Percentiles rank a stretch among this genome's conserved stretches.
phyloP scores from a whole-genome alignment of 163 green algal genomes.

The Chloroidium sp. region DNA sequence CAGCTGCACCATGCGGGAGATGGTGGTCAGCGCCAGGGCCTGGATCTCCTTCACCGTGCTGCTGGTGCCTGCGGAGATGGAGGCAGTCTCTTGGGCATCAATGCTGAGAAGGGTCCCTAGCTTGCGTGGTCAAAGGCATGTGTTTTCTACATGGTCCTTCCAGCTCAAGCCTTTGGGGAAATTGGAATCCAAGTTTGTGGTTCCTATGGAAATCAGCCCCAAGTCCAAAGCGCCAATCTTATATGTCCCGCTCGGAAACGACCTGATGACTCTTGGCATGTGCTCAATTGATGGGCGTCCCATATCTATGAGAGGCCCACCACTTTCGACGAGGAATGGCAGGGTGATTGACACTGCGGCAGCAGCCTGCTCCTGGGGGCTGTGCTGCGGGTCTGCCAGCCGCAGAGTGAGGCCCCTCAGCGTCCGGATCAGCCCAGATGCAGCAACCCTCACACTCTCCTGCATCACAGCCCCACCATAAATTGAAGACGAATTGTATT shows the following conservation, averaged over 20 bases:
- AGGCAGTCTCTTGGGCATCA: background rate
- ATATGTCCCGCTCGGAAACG: no score
- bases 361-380: conserved; percentile 27
- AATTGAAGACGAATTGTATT: no score
- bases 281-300: no score
- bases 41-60: conserved; percentile 29
- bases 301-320: background rate
- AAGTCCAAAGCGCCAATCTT: no score
- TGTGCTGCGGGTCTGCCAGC: conserved; percentile 29
- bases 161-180: no score
- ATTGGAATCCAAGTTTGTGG: no score
- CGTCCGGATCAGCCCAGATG: conserved; percentile 25
- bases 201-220: no score
- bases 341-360: conserved; percentile 48
- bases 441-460: conserved; percentile 66
- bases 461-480: conserved; percentile 33
- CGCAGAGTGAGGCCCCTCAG: conserved; percentile 62
- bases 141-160: no score
- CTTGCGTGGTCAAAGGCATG: no score
- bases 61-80: conserved; percentile 18
- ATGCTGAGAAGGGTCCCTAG: background rate
- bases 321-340: conserved; percentile 67
- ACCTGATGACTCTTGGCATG: no score
- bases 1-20: conserved; percentile 49
- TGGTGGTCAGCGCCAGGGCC: conserved; percentile 47